Conservation (phyloP, 1,139 yeast species). For the Suhomyces choctaworum region DNA sequence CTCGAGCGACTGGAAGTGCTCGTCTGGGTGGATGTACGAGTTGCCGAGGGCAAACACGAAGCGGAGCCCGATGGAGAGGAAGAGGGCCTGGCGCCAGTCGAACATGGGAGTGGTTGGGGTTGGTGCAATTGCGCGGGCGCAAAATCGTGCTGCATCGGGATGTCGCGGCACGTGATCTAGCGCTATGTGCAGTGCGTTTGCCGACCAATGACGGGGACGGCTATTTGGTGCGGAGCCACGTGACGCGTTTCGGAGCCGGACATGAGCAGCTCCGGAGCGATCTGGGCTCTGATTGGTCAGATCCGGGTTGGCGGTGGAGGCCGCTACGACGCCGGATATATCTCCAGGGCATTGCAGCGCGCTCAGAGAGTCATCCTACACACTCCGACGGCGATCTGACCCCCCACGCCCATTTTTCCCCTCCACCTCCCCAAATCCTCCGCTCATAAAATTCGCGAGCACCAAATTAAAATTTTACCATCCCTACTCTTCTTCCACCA, state of each 20-base stretch:
- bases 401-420: background rate
- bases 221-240: conserved; percentile 2
- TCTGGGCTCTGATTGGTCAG: conserved; percentile 9
- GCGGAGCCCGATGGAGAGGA: conserved; percentile 47
- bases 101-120: background rate
- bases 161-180: no score
- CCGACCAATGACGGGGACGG: no score
- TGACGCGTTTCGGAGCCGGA: conserved; percentile 8
- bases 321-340: no score
- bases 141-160: no score
- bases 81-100: conserved; percentile 48
- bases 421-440: background rate
- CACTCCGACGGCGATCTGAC: no score
- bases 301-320: background rate
- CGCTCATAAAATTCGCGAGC: conserved; percentile 8
- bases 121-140: background rate
- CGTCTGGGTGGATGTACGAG: conserved; percentile 96
- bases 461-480: conserved; percentile 10
- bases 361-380: no score
- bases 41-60: conserved; percentile 63
- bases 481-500: conserved; percentile 14
- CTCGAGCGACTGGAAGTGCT: conserved; percentile 88
- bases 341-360: no score
- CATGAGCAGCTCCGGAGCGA: conserved; percentile 5
- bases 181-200: no score